Base-by-base conservation (phyloP, 768 basidiomycete genomes). In the Lepiota brunneoincarnata region DNA sequence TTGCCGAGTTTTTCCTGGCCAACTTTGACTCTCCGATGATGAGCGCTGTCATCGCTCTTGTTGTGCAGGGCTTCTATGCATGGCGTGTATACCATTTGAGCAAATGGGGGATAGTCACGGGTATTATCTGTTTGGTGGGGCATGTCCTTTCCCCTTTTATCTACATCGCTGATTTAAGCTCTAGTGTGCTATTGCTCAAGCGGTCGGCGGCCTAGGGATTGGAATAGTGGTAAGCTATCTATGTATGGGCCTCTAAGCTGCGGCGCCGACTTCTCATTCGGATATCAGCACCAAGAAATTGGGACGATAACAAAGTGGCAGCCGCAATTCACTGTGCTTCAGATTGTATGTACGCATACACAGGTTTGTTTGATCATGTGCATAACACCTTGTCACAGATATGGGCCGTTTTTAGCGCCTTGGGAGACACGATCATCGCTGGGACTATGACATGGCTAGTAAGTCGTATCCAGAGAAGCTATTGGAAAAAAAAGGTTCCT, bases 71-170 rank as follows among this genome's bases (percentile, higher is more conserved):
- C 15, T 17, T 36, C 5, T 54, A 54, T 28, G 37, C 38, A 6
- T 54, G 53, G 53, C 53, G 53, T 11, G 39, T 54, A n/a, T 42
- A 48, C 26, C 37, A 37, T 18, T 23, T 54, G 26, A 54, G 53
- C 15, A 18, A 17, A 17, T 12, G 39, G 14, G 48, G 15, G 23
- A n/a, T 41, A 6, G 23, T 48, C 31, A 39, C 53, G 2, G 26
- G 11, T 3, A 9, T 48, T n/a, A 54, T 54, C 46, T 21, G 23
- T 6, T 20, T 42, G 18, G 53, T 54, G 28, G 11, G 53, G 2
- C 1, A 7, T 34, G 7, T 44, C 31, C 11, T 6, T 47, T 6
- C 18, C 15, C 7, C 9, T 18, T 7, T 34, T 31, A 21, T 20
- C 2, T 9, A 7, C 3, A 18, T 15, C 9, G 31, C 31, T 18